These are phyloP conservation scores for Pseudogymnoascus sp. DNA, from an alignment of 2,329 filamentous ascomycete genomes.

Conservation along the genomic window DNA sequence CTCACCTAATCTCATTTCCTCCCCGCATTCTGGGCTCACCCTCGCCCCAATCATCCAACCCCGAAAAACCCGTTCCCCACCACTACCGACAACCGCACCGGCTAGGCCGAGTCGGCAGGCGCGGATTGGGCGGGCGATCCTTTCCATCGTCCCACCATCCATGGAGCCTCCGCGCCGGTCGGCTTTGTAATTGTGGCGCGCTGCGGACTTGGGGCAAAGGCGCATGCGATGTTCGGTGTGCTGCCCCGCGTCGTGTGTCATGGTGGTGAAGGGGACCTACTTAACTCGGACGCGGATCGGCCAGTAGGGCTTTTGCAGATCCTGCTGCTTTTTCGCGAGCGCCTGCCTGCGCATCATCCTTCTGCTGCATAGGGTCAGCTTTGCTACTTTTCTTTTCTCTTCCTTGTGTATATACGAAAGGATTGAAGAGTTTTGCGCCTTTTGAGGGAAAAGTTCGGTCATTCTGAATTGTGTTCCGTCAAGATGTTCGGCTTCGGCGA, in stretches of 20 bases:
- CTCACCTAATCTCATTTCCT: background rate
- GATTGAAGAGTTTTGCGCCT: background rate
- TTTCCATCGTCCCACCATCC: background rate
- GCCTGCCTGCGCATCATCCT: background rate
- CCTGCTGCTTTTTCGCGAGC: background rate
- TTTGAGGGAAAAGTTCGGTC: background rate
- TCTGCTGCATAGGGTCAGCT: background rate
- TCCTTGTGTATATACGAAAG: background rate
- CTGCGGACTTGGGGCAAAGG: background rate
- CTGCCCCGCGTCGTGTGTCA: conserved; percentile 2
- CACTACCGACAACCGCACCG: background rate
- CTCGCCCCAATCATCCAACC: background rate
- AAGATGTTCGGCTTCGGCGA: conserved; percentile 5
- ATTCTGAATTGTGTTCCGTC: background rate
- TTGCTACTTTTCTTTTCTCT: background rate
- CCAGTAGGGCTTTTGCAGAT: conserved; percentile 6
- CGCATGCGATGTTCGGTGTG: background rate
- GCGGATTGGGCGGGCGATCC: background rate
- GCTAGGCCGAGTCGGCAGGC: background rate
- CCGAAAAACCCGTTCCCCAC: background rate
- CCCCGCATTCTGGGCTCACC: background rate
- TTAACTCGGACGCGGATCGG: conserved; percentile 1
- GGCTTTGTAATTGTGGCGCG: background rate
- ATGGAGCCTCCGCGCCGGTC: background rate
- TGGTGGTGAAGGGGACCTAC: background rate